These are phyloP conservation scores for Aspergillus bridgeri DNA, from an alignment of 495 filamentous ascomycete genomes.

Conservation along the genomic window DNA sequence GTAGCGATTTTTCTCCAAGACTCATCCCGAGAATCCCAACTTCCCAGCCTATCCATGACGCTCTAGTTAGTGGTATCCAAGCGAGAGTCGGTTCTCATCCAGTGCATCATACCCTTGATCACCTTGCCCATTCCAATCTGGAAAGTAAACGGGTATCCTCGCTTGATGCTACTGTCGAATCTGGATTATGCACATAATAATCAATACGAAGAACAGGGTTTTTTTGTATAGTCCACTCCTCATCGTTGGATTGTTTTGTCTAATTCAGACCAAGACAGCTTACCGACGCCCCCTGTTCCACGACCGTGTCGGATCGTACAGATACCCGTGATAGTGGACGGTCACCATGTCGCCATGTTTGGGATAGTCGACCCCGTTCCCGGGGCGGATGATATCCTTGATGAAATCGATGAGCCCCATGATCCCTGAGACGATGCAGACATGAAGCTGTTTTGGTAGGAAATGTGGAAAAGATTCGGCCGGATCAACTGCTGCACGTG, in stretches of 20 bases:
- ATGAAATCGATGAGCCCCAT: conserved; percentile 46
- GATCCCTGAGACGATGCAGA: not conserved
- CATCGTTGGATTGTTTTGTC: not conserved
- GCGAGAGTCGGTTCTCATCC: not conserved
- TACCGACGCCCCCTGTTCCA: conserved; percentile 44
- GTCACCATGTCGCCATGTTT: conserved; percentile 58
- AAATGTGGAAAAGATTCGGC: not conserved
- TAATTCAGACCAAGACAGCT: conserved; percentile 6
- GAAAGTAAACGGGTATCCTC: conserved; percentile 19
- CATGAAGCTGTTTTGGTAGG: not conserved
- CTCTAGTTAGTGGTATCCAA: not conserved
- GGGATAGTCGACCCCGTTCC: conserved; percentile 50
- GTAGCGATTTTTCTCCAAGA: conserved; percentile 21
- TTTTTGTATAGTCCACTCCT: not conserved
- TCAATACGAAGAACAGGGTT: not conserved
- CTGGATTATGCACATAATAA: conserved; percentile 1
- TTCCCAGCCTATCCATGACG: conserved; percentile 16
- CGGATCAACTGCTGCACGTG: not conserved
- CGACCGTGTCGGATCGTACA: conserved; percentile 55
- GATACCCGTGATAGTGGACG: conserved; percentile 73
- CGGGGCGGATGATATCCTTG: conserved; percentile 35
- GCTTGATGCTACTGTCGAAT: conserved; percentile 25
- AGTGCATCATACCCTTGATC: conserved; percentile 16
- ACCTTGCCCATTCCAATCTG: conserved; percentile 20
- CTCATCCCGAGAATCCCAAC: conserved; percentile 22